These are phyloP conservation scores for Trichophyton schoenleinii DNA, from an alignment of 2,329 filamentous ascomycete species.

Conservation along the genomic window DNA sequence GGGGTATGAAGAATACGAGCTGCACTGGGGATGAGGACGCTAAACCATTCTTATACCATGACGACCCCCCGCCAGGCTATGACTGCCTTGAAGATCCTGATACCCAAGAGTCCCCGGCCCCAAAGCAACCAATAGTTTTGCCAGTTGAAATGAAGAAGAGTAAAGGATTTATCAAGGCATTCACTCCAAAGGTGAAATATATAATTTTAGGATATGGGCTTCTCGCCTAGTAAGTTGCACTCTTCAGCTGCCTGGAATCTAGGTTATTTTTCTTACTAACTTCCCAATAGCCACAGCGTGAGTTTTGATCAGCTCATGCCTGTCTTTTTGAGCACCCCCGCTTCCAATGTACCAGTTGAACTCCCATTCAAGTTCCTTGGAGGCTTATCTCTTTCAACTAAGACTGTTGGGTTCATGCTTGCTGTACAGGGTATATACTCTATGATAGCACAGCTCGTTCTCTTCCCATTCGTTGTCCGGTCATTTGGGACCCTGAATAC, in stretches of 20 bases:
- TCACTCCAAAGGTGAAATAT: slow-evolving; percentile 72
- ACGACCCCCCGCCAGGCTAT: slow-evolving; percentile 57
- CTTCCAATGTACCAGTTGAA: slow-evolving; percentile 37
- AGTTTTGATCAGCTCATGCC: slow-evolving; percentile 90
- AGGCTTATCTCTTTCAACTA: slow-evolving; percentile 71
- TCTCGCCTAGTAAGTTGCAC: slow-evolving; percentile 69
- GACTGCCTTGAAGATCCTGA: slow-evolving; percentile 42
- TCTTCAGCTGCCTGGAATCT: neutral
- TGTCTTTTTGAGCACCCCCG: slow-evolving; percentile 68
- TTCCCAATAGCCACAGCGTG: slow-evolving; percentile 66
- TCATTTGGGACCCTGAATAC: slow-evolving; percentile 66
- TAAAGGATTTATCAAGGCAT: slow-evolving; percentile 46
- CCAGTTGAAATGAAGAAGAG: slow-evolving; percentile 18
- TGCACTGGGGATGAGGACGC: slow-evolving; percentile 8
- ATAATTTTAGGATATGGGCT: slow-evolving; percentile 87
- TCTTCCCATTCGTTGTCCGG: slow-evolving; percentile 68
- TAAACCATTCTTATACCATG: slow-evolving; percentile 37
- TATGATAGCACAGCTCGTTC: slow-evolving; percentile 68
- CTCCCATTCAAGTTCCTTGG: slow-evolving; percentile 83
- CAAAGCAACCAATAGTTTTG: slow-evolving; percentile 13
- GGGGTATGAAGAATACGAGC: neutral
- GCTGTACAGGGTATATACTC: slow-evolving; percentile 83
- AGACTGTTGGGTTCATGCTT: slow-evolving; percentile 75
- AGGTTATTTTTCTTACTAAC: slow-evolving; percentile 20
- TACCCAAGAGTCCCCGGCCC: slow-evolving; percentile 18